Evolutionary conservation across 2,329 filamentous ascomycete genomes (phyloP).

Genomic region (Fusarium sp.): DNA sequence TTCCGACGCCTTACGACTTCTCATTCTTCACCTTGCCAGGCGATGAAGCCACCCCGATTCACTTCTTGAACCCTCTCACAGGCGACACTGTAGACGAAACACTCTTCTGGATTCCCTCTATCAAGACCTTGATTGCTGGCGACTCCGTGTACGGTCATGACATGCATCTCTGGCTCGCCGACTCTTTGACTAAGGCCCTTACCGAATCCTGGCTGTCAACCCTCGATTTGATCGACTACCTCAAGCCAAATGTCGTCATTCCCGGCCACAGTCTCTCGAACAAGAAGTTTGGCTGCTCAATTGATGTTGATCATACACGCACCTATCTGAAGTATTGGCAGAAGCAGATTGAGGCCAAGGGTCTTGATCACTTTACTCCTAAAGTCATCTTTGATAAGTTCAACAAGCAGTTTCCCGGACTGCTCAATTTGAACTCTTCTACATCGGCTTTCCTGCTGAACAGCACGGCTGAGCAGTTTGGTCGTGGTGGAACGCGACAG

Average conservation of each 20-base stretch:
- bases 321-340: neutral
- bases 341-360: neutral
- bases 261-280: neutral
- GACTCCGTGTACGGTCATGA: neutral
- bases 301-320: neutral
- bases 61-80: neutral
- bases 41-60: neutral
- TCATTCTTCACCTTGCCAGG: neutral
- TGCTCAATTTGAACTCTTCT: neutral
- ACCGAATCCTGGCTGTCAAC: neutral
- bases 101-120: neutral
- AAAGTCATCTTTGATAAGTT: neutral
- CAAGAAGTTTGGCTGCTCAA: neutral
- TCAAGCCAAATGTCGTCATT: neutral
- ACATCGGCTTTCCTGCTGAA: neutral
- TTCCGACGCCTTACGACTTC: neutral
- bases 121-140: neutral
- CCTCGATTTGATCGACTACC: neutral
- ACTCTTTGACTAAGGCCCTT: neutral
- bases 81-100: neutral
- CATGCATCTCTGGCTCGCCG: neutral
- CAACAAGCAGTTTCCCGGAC: neutral
- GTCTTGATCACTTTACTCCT: neutral
- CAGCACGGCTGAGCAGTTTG: neutral
- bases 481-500: neutral